Base-by-base conservation (phyloP, 2,329 filamentous ascomycete species). In the Balansia obtecta region DNA sequence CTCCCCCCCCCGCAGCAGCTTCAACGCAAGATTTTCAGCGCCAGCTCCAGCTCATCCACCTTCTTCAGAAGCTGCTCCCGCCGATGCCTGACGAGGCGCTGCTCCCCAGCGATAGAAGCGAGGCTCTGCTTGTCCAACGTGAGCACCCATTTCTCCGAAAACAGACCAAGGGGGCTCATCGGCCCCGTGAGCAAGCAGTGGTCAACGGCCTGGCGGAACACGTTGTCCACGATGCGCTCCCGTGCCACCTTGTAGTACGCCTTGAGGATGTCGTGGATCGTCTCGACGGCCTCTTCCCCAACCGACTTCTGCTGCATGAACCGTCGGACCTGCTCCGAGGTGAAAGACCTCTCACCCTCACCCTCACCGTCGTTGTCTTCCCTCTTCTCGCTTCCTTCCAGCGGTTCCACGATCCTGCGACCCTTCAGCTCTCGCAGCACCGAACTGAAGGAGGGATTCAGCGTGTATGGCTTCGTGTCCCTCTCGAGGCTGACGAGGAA, bases 221-320 rank as follows among this genome's bases (percentile, higher is more conserved):
- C 62, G 3, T 69, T 74, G 55, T 87, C 83, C 1, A 83, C 72
- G 51, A 87, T 84, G 0, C 80, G 73, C 57, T 77, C 76, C 12
- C 68, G 69, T 0, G 80, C 71, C 1, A 84, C 74, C 27, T 77
- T 71, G 65, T 86, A 86, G 61, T 82, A 86, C 1, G 74, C 70
- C 30, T 69, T 61, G 0, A 86, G 67, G 1, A 77, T 74, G 52
- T 85, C 75, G 50, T 83, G 77, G 4, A 86, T 73, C 10, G 80
- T 71, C 34, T 75, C 67, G 3, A 70, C 56, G 0, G 64, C 62
- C 40, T 71, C 62, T 4, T 71, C 58, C 0, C 63, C 60, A 13
- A 63, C 60, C 0, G 53, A 50, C 50, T 62, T 61, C 32, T 61
- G 57, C 6, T 61, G 53, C 0, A 58, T 53, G 2, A 38, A 46